Conservation (phyloP, 805 yeast species). For the Candida railenensis region DNA sequence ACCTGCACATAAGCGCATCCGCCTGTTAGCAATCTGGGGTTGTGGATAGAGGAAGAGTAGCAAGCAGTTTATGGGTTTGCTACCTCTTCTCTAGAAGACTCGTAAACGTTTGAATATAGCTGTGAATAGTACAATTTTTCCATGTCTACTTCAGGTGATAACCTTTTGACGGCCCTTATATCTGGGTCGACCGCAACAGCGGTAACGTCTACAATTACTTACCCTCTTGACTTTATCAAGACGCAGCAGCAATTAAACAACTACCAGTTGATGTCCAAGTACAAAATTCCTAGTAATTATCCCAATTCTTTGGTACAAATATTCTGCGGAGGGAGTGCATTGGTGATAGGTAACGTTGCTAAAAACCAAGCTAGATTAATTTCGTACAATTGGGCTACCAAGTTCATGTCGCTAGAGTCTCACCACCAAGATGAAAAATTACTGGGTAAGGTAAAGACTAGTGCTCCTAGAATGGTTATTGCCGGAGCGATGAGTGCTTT, state of each 20-base stretch:
- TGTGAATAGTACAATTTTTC: too few species aligned
- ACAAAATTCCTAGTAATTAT: constrained; percentile 31
- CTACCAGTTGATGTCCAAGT: constrained; percentile 32
- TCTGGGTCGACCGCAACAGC: constrained; percentile 65
- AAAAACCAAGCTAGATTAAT: constrained; percentile 75
- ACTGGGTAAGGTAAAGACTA: constrained; percentile 52
- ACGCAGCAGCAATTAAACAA: constrained; percentile 63
- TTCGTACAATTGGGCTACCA: constrained; percentile 71
- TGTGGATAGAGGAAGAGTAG: neutral
- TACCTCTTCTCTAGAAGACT: too few species aligned
- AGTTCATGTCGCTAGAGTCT: constrained; percentile 55
- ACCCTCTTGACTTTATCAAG: constrained; percentile 71
- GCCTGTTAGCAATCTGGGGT: neutral
- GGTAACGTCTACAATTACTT: constrained; percentile 59
- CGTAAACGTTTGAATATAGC: too few species aligned
- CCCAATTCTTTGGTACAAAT: constrained; percentile 33
- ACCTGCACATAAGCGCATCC: neutral
- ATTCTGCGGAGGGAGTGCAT: constrained; percentile 67
- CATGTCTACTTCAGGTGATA: constrained; percentile 18
- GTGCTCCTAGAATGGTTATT: constrained; percentile 77
- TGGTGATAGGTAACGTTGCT: constrained; percentile 69
- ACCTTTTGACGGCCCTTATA: constrained; percentile 54
- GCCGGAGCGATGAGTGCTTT: constrained; percentile 86
- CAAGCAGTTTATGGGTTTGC: too few species aligned
- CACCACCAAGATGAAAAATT: constrained; percentile 19